Percentiles rank a stretch among this genome's conserved stretches.
Conservation (phyloP, 371 early-diverging fungal genomes). For the Zopfochytrium polystomum region DNA sequence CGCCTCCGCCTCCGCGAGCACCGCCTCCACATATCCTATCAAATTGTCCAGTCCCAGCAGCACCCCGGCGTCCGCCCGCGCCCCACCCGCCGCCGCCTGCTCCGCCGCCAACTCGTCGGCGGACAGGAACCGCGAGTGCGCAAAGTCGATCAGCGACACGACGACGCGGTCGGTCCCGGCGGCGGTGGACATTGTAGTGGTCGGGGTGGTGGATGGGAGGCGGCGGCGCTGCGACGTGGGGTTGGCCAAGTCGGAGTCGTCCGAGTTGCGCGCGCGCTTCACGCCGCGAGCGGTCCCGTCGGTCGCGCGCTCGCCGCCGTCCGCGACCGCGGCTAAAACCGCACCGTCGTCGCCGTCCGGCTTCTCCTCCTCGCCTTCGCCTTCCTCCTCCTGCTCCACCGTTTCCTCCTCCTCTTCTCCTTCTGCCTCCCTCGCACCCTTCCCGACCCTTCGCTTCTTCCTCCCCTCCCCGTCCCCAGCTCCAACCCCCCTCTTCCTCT, state of each 20-base stretch:
- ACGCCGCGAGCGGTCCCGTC: neutral
- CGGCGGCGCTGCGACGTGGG: no score
- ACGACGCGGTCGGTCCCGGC: neutral
- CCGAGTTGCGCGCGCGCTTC: no score
- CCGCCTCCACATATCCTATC: conserved; percentile 19
- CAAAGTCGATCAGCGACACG: conserved; percentile 45
- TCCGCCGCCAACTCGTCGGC: no score
- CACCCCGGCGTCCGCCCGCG: conserved; percentile 37
- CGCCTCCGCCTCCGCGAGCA: no score
- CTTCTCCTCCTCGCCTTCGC: neutral
- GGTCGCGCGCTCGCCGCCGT: neutral
- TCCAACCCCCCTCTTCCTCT: no score
- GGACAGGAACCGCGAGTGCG: conserved; percentile 35
- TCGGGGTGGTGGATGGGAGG: neutral
- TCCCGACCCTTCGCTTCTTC: no score
- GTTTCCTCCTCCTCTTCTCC: no score
- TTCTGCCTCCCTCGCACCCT: no score
- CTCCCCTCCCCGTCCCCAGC: no score
- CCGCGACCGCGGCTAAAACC: neutral
- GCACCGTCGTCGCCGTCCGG: neutral
- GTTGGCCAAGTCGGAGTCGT: no score
- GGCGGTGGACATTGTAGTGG: neutral
- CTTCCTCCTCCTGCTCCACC: no score
- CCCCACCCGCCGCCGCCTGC: no score
- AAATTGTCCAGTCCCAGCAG: conserved; percentile 40